phyloP scores from a whole-genome alignment of 768 basidiomycete species.

The Kwoniella sp. region DNA sequence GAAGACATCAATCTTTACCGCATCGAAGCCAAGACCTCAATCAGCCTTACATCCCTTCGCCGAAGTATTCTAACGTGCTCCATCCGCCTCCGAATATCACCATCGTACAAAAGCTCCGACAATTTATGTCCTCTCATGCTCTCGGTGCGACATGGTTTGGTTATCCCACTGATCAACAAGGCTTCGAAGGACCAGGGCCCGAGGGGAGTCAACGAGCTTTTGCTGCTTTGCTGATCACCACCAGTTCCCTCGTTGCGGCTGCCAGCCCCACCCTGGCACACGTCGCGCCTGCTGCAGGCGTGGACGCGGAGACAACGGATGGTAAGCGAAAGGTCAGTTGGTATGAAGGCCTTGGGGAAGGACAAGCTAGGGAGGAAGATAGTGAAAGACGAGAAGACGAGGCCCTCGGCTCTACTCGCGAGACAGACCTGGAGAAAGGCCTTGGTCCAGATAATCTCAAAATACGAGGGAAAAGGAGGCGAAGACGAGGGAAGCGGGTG shows the following conservation, averaged over 20 bases:
- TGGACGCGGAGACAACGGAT: conserved; percentile 37
- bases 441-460: conserved; percentile 22
- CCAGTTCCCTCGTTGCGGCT: conserved; percentile 26
- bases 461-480: conserved; percentile 9
- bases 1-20: conserved; percentile 21
- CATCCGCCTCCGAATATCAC: conserved; percentile 27
- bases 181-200: not conserved
- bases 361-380: conserved; percentile 33
- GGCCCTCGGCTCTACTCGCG: conserved; percentile 1
- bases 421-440: conserved; percentile 25
- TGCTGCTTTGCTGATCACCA: conserved; percentile 43
- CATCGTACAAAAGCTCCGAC: conserved; percentile 25
- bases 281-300: conserved; percentile 36
- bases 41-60: conserved; percentile 45
- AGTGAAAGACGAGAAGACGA: conserved; percentile 28
- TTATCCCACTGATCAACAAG: conserved; percentile 2
- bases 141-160: conserved; percentile 29
- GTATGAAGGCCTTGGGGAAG: conserved; percentile 28
- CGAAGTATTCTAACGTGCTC: conserved; percentile 26
- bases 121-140: conserved; percentile 13
- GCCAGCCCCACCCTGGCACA: conserved; percentile 39
- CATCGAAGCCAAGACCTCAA: conserved; percentile 41
- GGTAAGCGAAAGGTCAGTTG: conserved; percentile 35
- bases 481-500: conserved; percentile 33
- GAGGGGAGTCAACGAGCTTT: conserved; percentile 20